Base-by-base conservation (phyloP, 768 basidiomycete species). In the Hygrophoropsis aurantiaca region DNA sequence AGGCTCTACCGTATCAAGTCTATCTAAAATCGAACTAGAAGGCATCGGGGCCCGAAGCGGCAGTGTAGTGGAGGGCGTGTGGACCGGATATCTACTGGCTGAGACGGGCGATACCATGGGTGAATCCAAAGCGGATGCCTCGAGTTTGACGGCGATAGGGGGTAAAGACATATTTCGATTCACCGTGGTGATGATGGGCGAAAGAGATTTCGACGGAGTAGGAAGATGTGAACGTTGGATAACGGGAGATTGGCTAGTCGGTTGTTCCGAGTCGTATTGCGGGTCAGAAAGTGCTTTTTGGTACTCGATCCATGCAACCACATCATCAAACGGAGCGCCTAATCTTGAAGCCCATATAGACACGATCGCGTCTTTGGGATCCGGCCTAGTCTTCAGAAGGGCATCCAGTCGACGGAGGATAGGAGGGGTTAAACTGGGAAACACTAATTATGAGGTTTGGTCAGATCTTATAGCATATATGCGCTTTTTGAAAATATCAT, bases 61-160 rank as follows among this genome's bases (percentile, higher is more conserved):
- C 6, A 13, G 13, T 30, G 27, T 7, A 30, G 6, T 30, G 27
- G 27, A 30, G 6, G 27, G 27, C 6, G 13, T 6, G 13, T 30
- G 27, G 6, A 30, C 13, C 13, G 27, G 27, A 30, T 30, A 7
- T 30, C 27, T 6, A 6, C 7, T 6, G 27, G 27, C 27, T 27
- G 21, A 44, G 21, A n/a, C 10, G 9, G 18, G 21, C 34, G 19
- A 26, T 30, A 45, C 4, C 19, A 23, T 9, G 15, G 51, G 51
- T 4, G 42, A 38, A 5, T 16, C 38, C 24, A 18, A 1, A 16
- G 34, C 23, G 6, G 24, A 39, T n/a, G 30, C 10, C n/a, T 65
- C 64, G 10, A 51, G 21, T 47, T 65, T 65, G 40, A 67, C 52
- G 8, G 57, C 59, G 26, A 65, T 67, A 20, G 59, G 57, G 0